Percentiles rank a stretch among this genome's conserved stretches.
phyloP scores from a whole-genome alignment of 768 basidiomycete species.

The Chlorophyllum brunneum region DNA sequence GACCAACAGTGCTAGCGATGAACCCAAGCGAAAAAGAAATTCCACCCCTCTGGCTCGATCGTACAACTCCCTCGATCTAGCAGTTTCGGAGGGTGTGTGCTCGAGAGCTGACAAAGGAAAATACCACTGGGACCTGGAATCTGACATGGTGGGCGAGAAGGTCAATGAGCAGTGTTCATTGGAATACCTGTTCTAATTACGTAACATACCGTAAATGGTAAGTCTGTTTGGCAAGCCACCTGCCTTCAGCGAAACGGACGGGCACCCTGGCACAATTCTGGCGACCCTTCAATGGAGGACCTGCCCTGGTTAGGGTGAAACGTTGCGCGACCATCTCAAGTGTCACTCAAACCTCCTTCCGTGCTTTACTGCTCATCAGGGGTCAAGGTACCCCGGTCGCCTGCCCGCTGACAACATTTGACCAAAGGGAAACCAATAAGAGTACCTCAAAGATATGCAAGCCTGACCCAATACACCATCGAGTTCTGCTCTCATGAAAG shows the following conservation, averaged over 20 bases:
- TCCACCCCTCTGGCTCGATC: slow-evolving; percentile 81
- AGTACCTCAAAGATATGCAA: not conserved
- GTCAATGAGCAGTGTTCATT: slow-evolving; percentile 7
- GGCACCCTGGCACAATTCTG: not conserved
- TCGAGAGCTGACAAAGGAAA: slow-evolving; percentile 59
- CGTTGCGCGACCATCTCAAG: not conserved
- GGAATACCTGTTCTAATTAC: slow-evolving; percentile 5
- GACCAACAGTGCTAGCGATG: slow-evolving; percentile 72
- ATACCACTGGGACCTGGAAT: slow-evolving; percentile 57
- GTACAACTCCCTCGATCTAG: slow-evolving; percentile 70
- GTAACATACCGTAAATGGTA: not conserved
- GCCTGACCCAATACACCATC: not conserved
- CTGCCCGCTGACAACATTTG: not conserved
- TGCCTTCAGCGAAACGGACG: not conserved
- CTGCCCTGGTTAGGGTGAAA: not conserved
- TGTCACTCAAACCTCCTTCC: not conserved
- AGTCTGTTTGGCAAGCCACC: not conserved
- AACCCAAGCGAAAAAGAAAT: slow-evolving; percentile 79
- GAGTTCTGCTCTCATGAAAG: not conserved
- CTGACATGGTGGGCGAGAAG: slow-evolving; percentile 14
- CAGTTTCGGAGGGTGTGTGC: slow-evolving; percentile 52
- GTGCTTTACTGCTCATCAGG: no score
- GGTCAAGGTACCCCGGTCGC: not conserved
- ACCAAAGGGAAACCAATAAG: not conserved
- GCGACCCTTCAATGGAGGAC: not conserved